Conservation (phyloP, 768 basidiomycete species). For the Mycena amicta region DNA sequence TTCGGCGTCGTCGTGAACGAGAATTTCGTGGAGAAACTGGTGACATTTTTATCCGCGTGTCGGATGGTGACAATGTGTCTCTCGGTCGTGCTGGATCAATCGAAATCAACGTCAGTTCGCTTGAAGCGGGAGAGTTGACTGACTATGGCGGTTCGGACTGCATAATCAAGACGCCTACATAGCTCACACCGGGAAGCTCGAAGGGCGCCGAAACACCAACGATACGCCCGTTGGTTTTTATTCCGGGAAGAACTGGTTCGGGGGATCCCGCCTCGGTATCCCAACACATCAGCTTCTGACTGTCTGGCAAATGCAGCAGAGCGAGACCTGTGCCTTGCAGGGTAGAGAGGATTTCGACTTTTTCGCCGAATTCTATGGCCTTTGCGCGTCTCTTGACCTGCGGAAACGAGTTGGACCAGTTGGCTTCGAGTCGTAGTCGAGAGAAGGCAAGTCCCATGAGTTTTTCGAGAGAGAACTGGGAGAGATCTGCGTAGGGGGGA, state of each 20-base stretch:
- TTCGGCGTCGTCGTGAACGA: not conserved
- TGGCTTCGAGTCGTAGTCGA: constrained; percentile 6
- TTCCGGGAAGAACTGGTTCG: not conserved
- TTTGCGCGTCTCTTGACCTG: constrained; percentile 1
- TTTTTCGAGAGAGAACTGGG: constrained; percentile 2
- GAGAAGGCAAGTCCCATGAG: constrained; percentile 8
- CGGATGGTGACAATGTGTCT: constrained; percentile 11
- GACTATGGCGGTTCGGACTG: not conserved
- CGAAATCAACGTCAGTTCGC: not conserved
- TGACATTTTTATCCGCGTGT: constrained; percentile 4
- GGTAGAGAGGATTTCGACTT: constrained; percentile 3
- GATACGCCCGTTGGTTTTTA: constrained; percentile 4
- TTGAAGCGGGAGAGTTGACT: not conserved
- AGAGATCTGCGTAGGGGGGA: constrained; percentile 5
- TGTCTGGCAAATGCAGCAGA: constrained; percentile 4
- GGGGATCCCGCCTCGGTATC: not conserved
- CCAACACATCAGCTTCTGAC: constrained; percentile 5
- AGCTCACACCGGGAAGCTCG: not conserved
- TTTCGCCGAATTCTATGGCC: not conserved
- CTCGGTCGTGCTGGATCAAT: not conserved
- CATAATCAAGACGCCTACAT: not conserved
- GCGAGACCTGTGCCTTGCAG: constrained; percentile 17
- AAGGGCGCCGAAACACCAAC: not conserved
- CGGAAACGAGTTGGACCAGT: constrained; percentile 10
- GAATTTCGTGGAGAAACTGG: not conserved